phyloP scores from a whole-genome alignment of 139 green algal species.

The Chlamydomonas eustigma region DNA sequence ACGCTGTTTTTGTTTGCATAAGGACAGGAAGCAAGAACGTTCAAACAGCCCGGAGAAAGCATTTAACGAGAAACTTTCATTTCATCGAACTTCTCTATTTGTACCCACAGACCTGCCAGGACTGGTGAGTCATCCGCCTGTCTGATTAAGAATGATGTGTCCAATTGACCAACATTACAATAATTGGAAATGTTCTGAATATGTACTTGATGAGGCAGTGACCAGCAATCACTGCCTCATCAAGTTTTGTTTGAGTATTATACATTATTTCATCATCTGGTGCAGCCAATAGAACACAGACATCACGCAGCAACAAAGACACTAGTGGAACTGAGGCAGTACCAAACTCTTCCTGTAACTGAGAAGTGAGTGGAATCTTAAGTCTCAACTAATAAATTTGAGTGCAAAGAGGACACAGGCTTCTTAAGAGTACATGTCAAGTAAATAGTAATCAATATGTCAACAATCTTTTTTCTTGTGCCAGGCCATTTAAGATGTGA shows the following conservation, averaged over 20 bases:
- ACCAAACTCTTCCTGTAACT: not conserved
- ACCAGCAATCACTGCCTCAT: too few species aligned
- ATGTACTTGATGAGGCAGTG: too few species aligned
- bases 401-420: not conserved
- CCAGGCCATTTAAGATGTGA: not conserved
- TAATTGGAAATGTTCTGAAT: not conserved
- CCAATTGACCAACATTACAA: not conserved
- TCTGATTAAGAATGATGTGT: too few species aligned
- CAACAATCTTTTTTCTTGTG: not conserved
- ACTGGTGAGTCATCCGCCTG: not conserved
- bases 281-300: conserved; percentile 11
- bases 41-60: not conserved
- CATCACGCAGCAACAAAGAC: conserved; percentile 10
- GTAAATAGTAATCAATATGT: not conserved
- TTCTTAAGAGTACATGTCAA: not conserved
- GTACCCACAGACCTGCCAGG: not conserved
- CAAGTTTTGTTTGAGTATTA: too few species aligned
- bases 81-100: conserved; percentile 6
- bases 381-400: not conserved
- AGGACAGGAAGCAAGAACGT: not conserved
- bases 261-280: not conserved
- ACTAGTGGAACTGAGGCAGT: conserved; percentile 15
- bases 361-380: conserved; percentile 10
- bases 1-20: not conserved
- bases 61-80: not conserved